Evolutionary conservation across 345 rosid species (phyloP).

Genomic region (Melastoma malabathricum): DNA sequence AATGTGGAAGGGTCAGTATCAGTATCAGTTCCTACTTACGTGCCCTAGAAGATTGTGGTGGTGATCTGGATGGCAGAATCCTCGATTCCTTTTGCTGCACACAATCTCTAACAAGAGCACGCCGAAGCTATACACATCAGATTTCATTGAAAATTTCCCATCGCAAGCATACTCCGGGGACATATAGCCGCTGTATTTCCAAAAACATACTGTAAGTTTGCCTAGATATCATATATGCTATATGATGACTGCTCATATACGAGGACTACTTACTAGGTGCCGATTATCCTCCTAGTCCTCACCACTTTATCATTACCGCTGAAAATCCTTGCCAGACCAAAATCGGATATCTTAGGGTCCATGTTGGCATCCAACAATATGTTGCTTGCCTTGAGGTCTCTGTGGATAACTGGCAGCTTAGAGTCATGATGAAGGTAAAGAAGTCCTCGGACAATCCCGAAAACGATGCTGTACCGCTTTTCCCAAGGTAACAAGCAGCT

Average conservation of each 20-base stretch:
- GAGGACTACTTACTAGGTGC: background rate
- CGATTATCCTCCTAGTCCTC: background rate
- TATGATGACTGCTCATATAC: too few species aligned
- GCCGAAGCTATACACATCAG: conserved; percentile 5
- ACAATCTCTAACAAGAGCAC: conserved; percentile 6
- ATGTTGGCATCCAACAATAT: background rate
- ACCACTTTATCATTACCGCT: background rate
- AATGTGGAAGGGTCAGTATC: too few species aligned
- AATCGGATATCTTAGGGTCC: background rate
- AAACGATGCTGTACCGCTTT: background rate
- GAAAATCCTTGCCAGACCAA: background rate
- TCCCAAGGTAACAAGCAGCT: conserved; percentile 5
- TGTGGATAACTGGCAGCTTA: background rate
- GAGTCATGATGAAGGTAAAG: background rate
- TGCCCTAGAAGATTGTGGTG: conserved; percentile 8
- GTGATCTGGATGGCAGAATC: conserved; percentile 10
- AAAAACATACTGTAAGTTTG: background rate
- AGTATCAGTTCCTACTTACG: conserved; percentile 1
- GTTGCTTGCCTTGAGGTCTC: conserved; percentile 1
- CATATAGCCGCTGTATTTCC: conserved; percentile 2
- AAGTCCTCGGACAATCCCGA: background rate
- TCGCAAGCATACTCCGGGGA: background rate
- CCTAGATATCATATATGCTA: background rate
- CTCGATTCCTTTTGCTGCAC: conserved; percentile 6
- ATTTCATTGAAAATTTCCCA: background rate